Base-by-base conservation (phyloP, 345 rosid species). In the Laguncularia racemosa region DNA sequence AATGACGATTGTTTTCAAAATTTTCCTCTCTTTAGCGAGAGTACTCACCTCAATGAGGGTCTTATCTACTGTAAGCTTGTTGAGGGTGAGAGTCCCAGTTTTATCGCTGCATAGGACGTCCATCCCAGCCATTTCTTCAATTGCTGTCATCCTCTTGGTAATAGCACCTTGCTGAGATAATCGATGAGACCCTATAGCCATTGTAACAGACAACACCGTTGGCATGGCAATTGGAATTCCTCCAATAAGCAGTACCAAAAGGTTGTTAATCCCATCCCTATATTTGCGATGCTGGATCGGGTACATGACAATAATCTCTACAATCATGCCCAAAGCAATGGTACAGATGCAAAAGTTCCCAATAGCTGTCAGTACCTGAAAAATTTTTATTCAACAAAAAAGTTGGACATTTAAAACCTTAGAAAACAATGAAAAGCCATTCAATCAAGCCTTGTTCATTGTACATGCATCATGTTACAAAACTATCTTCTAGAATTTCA, bases 221-320 rank as follows among this genome's bases (percentile, higher is more conserved):
- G 95, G 95, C 95, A 88, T 88, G 63, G 96, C 96, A 62, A 88
- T 88, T 15, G 96, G 96, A 33, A 84, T 84, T n/a, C 96, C 96
- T 53, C 96, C 96, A 18, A 88, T 88, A 54, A 88, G 82, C 65
- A 88, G 87, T 49, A 88, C 96, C 64, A 84, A 55, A 44, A 88
- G 89, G 68, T 88, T 88, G 70, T 88, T 88, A 67, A 84, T 88
- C 2, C 89, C 96, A 64, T 67, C 76, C 55, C 96, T 71, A 46
- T 88, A 88, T 18, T 61, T 61, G 12, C 96, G 82, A 48, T n/a
- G 75, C 69, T 88, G 96, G 65, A 88, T 79, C 8, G 96, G 84
- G 60, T 82, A 84, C 91, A 88, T 88, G 4, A 88, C 91, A 15
- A 84, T 19, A 19, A 83, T 66, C 79, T 88, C 96, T 44, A 88